Evolutionary conservation across 2,329 filamentous ascomycete genomes (phyloP), one percentile per base, ranked within the genome.

Genomic region (Xylaria sp.): DNA sequence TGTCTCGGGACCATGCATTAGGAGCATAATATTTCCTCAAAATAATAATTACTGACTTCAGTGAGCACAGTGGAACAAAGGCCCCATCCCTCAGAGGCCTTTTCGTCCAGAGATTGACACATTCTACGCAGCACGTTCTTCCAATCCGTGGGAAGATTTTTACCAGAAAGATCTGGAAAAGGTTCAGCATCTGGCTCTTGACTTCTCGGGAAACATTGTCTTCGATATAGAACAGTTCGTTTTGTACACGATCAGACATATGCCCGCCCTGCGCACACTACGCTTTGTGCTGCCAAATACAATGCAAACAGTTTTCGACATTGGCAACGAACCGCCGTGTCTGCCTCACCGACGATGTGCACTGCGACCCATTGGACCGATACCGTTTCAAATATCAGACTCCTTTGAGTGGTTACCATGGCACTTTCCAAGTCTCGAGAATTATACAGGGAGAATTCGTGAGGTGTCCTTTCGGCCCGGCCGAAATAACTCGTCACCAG

Each of bases 31-130:
- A n/a, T n/a, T n/a, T n/a, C n/a, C n/a, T n/a, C n/a, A n/a, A n/a
- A n/a, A n/a, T n/a, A n/a, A n/a, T n/a, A n/a, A n/a, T n/a, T n/a
- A n/a, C n/a, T n/a, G n/a, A n/a, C n/a, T n/a, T n/a, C n/a, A n/a
- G n/a, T 36, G 20, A 5, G 53, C 51, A 20, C 55, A 38, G 7
- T 63, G 64, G 50, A 15, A 31, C 20, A 61, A 65, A 13, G 51
- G 67, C 31, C 36, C 6, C 3, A 49, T 72, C 11, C 61, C 69
- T 5, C 57, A 55, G 31, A 58, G 67, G 1, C n/a, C 45, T 27
- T 71, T 71, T 47, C 62, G 65, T 20, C 67, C 70, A 9, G 70
- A 71, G 5, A 64, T 69, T 13, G 69, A 71, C 54, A 58, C 63
- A 29, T 33, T 72, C 55, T 68, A 69, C 62, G 47, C 67, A 45